phyloP scores from a whole-genome alignment of 139 green algal genomes.

The Bryopsis sp. region DNA sequence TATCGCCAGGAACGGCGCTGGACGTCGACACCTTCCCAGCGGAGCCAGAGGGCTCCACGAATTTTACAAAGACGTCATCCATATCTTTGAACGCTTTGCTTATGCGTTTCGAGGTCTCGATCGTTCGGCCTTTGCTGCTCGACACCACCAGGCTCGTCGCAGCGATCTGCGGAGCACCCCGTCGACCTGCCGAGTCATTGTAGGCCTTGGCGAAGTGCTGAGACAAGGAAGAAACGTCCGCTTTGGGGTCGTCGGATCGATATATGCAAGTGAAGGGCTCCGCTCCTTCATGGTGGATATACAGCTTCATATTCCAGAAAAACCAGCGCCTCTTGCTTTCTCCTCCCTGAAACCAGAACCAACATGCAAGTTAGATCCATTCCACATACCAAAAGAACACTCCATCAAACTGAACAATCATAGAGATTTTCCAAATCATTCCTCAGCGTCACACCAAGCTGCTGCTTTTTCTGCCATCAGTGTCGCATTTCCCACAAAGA shows the following conservation, averaged over 20 bases:
- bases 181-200: background rate
- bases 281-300: background rate
- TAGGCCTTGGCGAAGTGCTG: background rate
- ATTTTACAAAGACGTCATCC: slow-evolving; percentile 3
- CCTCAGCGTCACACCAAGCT: too few species aligned
- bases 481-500: too few species aligned
- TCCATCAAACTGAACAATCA: too few species aligned
- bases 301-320: slow-evolving; percentile 8
- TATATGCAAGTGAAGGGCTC: background rate
- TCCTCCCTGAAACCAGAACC: too few species aligned
- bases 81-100: background rate
- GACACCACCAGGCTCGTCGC: background rate
- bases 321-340: too few species aligned
- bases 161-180: too few species aligned
- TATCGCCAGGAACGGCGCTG: background rate
- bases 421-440: too few species aligned
- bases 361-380: too few species aligned
- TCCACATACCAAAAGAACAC: too few species aligned
- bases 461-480: too few species aligned
- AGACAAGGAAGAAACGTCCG: background rate
- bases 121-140: background rate
- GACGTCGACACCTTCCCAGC: background rate
- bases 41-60: background rate
- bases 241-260: background rate
- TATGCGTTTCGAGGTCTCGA: background rate